Conservation (phyloP, 202 grass and related monocot species). For the Hordeum pubiflorum region DNA sequence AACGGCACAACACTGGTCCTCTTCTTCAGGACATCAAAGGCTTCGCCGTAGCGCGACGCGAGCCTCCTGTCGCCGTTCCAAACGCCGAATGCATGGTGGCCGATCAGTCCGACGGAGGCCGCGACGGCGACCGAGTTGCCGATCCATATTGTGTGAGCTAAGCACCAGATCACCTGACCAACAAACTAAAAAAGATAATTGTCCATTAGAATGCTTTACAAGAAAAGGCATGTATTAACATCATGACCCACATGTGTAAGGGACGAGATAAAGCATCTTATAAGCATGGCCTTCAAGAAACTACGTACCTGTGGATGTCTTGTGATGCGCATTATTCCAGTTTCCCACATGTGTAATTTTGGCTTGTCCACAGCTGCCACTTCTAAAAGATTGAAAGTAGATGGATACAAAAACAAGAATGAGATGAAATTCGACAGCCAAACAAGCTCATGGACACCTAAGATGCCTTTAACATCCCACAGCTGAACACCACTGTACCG, state of each 20-base stretch:
- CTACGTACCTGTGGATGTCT: conserved; percentile 82
- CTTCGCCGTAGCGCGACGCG: conserved; percentile 44
- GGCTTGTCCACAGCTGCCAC: conserved; percentile 94
- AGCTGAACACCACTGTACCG: conserved; percentile 76
- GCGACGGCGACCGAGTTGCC: conserved; percentile 69
- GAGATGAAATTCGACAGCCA: conserved; percentile 73
- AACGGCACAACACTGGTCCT: conserved; percentile 85
- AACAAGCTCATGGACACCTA: conserved; percentile 78
- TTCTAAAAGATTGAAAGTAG: conserved; percentile 97
- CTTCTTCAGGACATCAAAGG: conserved; percentile 68
- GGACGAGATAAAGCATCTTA: not conserved
- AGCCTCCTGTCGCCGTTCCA: conserved; percentile 92
- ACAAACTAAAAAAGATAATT: conserved; percentile 50
- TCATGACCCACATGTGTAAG: not conserved
- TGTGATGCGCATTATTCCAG: conserved; percentile 87
- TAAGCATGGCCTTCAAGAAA: not conserved
- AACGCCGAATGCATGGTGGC: conserved; percentile 86
- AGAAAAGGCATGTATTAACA: not conserved
- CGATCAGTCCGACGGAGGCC: conserved; percentile 63
- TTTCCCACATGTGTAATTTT: conserved; percentile 94
- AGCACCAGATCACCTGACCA: conserved; percentile 97
- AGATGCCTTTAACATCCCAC: conserved; percentile 68
- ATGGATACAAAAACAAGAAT: conserved; percentile 90
- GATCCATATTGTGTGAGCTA: conserved; percentile 90
- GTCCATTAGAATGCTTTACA: not conserved